phyloP scores from a whole-genome alignment of 1,139 yeast genomes.

The Blastobotrys petasosporus region DNA sequence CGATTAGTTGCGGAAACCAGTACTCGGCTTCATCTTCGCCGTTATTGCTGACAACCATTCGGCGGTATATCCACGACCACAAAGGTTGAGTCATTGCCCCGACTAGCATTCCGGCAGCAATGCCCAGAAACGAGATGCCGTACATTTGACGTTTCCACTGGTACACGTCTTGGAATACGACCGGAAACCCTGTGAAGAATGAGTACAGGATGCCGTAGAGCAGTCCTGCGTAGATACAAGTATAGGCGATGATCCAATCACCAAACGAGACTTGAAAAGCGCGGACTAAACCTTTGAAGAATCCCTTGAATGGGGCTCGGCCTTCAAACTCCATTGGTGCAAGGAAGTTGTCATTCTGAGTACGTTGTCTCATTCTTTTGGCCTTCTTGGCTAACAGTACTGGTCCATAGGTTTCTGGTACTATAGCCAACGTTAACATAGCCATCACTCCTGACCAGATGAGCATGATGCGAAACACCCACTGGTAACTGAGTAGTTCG shows the following conservation, averaged over 20 bases:
- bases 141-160: constrained; percentile 30
- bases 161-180: constrained; percentile 46
- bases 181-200: constrained; percentile 60
- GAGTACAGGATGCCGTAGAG: constrained; percentile 54
- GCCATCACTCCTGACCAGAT: constrained; percentile 57
- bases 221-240: constrained; percentile 25
- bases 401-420: constrained; percentile 66
- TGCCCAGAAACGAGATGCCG: constrained; percentile 30
- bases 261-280: constrained; percentile 7
- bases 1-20: constrained; percentile 45
- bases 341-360: constrained; percentile 8
- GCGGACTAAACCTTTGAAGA: constrained; percentile 4
- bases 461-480: constrained; percentile 55
- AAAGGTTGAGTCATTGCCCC: constrained; percentile 17
- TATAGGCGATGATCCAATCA: constrained; percentile 6
- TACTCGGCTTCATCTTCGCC: constrained; percentile 38
- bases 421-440: constrained; percentile 37
- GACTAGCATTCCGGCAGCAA: constrained; percentile 8
- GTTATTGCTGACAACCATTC: constrained; percentile 22
- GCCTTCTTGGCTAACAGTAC: constrained; percentile 51
- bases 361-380: constrained; percentile 36
- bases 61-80: constrained; percentile 17
- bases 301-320: not conserved
- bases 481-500: constrained; percentile 40
- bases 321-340: constrained; percentile 10